phyloP scores from a whole-genome alignment of 257 asterid species.

The Echium plantagineum region DNA sequence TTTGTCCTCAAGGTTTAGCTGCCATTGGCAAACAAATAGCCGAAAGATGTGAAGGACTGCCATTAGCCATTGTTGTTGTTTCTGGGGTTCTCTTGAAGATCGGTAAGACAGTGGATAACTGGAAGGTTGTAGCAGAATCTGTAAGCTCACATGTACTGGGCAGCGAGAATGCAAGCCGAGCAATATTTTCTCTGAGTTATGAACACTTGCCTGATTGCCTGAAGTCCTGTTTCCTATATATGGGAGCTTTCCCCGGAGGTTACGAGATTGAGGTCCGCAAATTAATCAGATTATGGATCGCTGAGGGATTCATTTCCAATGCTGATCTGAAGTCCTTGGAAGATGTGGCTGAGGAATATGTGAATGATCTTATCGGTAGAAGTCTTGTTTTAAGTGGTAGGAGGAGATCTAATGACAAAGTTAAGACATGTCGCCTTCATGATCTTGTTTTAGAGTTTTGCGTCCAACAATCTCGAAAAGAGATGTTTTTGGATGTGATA shows the following conservation, averaged over 20 bases:
- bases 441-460: constrained; percentile 7
- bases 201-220: neutral
- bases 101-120: neutral
- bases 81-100: neutral
- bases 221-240: constrained; percentile 5
- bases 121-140: neutral
- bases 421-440: neutral
- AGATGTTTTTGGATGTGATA: neutral
- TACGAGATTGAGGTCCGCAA: neutral
- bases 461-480: neutral
- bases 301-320: neutral
- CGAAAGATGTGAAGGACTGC: constrained; percentile 9
- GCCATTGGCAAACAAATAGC: neutral
- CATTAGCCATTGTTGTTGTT: neutral
- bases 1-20: neutral
- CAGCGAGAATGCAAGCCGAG: neutral
- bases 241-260: constrained; percentile 4
- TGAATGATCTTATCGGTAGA: constrained; percentile 4
- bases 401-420: neutral
- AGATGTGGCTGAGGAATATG: constrained; percentile 3
- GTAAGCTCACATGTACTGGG: neutral
- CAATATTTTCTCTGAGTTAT: neutral
- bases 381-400: neutral
- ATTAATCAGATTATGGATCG: constrained; percentile 3
- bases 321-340: neutral